Evolutionary conservation across 208 protist species (phyloP), one percentile per base, ranked within the genome.

Genomic region (Porcisia hertigi): DNA sequence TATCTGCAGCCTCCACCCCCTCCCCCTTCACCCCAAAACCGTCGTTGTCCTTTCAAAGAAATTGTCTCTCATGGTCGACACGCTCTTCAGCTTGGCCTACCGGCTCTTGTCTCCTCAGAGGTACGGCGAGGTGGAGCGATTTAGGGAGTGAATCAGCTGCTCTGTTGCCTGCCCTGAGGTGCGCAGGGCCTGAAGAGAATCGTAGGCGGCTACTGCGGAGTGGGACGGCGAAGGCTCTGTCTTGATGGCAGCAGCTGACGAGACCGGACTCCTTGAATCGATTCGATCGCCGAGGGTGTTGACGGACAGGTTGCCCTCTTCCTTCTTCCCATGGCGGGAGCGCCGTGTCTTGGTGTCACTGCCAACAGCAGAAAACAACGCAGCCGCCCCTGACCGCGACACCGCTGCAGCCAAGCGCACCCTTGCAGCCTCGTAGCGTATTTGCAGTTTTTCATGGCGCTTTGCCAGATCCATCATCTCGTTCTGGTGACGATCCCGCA

Each of bases 401-500:
- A 85, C 62, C 9, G 76, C 82, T 14, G 86, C 80, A 9, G 58
- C 58, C 16, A 90, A 79, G 39, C 79, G 85, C 45, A 93, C 14
- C 75, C 85, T 87, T 54, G 69, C 34, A 3, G 79, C 78, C 62
- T 83, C 76, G 53, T 79, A 89, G 45, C 86, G 78, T 53, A 71
- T 62, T 73, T 71, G 70, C 25, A 88, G 43, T 55, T 75, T 64
- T 59, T 89, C 80, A 45, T 86, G 64, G 62, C 76, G 69, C 54
- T 66, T 75, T 34, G 55, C 69, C 12, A 84, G 73, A 16, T 52
- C 77, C 58, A 60, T 58, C 57, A 84, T 69, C 62, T 88, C 88
- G 0, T 59, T 55, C 59, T 88, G 81, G 57, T 85, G 84, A 12
- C 64, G 39, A 18, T 79, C 59, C 77, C 91, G 88, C 69, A 90